These are phyloP conservation scores for Coemansia asiatica DNA, from an alignment of 192 early-diverging fungal species.

Conservation along the genomic window DNA sequence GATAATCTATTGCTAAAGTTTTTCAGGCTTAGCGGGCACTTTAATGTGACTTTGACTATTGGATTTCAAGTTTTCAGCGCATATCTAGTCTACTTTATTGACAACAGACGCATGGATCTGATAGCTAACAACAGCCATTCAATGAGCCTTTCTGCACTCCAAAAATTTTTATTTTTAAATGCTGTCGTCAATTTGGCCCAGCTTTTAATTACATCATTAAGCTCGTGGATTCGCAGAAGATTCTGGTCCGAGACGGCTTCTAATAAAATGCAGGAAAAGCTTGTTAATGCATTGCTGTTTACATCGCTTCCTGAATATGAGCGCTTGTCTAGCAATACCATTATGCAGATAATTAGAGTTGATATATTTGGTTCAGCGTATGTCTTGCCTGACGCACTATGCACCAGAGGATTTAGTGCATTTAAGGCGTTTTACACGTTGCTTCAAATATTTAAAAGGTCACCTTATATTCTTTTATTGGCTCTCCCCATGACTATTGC, in stretches of 20 bases:
- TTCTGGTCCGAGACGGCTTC: neutral
- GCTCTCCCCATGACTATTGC: neutral
- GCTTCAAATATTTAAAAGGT: neutral
- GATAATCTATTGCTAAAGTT: neutral
- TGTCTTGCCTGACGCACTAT: neutral
- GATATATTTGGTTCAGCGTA: neutral
- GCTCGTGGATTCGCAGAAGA: neutral
- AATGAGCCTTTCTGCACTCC: neutral
- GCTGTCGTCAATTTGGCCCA: neutral
- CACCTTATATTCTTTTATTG: neutral
- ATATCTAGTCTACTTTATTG: neutral
- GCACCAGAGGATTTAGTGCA: too few species aligned
- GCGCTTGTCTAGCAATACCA: neutral
- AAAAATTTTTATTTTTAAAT: neutral
- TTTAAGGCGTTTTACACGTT: conserved; percentile 2
- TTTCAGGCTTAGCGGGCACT: neutral
- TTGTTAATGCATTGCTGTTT: neutral
- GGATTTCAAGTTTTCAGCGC: neutral
- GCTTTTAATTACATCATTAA: neutral
- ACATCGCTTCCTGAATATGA: neutral
- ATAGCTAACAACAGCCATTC: neutral
- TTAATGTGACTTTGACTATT: neutral
- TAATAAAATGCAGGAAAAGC: neutral
- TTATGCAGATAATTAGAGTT: neutral
- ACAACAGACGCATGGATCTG: conserved; percentile 4